Conservation (phyloP, 2,329 filamentous ascomycete species). For the Fusarium guadeloupense region DNA sequence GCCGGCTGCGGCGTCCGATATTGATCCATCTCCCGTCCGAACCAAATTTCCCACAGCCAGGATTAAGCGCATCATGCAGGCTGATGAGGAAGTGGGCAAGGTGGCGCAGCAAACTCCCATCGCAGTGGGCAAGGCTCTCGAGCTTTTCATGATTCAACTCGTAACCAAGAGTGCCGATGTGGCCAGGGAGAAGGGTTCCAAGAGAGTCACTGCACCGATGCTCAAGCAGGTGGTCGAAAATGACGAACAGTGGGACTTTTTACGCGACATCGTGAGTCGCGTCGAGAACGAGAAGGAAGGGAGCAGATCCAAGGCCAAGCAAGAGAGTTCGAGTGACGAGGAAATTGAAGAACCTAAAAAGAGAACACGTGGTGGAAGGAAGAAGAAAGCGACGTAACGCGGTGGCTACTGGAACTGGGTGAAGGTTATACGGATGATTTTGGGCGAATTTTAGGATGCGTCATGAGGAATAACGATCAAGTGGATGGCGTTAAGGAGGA, state of each 20-base stretch:
- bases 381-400: constrained; percentile 57
- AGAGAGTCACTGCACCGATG: constrained; percentile 89
- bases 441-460: constrained; percentile 19
- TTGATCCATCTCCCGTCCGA: constrained; percentile 77
- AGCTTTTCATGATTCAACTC: constrained; percentile 96
- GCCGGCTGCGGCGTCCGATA: constrained; percentile 50
- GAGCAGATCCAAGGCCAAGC: constrained; percentile 54
- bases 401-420: background rate
- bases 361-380: constrained; percentile 56
- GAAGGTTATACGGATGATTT: background rate
- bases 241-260: constrained; percentile 93
- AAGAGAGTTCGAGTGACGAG: constrained; percentile 64
- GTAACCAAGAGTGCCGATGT: constrained; percentile 89
- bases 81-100: constrained; percentile 97
- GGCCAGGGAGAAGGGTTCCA: constrained; percentile 82
- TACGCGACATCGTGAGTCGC: constrained; percentile 88
- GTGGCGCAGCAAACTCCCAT: constrained; percentile 97
- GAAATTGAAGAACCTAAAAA: constrained; percentile 61
- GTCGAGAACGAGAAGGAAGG: constrained; percentile 70
- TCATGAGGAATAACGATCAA: constrained; percentile 43
- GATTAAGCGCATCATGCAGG: constrained; percentile 99
- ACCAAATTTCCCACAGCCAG: constrained; percentile 97
- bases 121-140: constrained; percentile 92
- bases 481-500: constrained; percentile 40
- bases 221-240: constrained; percentile 89